Conservation (phyloP, 2,329 filamentous ascomycete genomes). For the Talaromyces sp. region DNA sequence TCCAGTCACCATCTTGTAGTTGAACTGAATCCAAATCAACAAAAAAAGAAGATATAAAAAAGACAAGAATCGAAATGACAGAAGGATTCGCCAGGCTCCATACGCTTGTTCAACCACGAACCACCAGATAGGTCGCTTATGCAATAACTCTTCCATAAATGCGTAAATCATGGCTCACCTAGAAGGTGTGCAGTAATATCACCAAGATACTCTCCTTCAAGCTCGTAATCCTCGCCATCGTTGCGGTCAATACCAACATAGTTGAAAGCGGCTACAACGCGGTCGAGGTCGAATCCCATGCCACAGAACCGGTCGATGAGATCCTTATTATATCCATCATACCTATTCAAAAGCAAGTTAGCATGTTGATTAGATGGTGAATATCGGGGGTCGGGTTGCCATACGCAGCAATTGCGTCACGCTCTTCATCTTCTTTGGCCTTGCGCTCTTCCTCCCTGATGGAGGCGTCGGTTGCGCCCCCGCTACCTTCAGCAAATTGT, state of each 20-base stretch:
- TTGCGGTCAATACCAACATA: slow-evolving; percentile 76
- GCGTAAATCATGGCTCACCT: slow-evolving; percentile 58
- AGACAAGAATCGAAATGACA: slow-evolving; percentile 4
- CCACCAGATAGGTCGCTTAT: slow-evolving; percentile 9
- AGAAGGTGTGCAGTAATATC: slow-evolving; percentile 83
- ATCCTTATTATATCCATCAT: slow-evolving; percentile 79
- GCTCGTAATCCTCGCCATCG: slow-evolving; percentile 70
- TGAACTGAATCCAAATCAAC: background rate
- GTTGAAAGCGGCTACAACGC: slow-evolving; percentile 79
- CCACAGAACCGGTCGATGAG: slow-evolving; percentile 76
- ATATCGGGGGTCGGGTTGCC: slow-evolving; percentile 12
- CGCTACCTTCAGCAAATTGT: slow-evolving; percentile 49
- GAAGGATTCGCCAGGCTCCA: slow-evolving; percentile 27
- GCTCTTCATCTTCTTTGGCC: slow-evolving; percentile 52
- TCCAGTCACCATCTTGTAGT: background rate
- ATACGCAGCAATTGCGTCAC: slow-evolving; percentile 51
- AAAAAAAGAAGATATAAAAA: background rate
- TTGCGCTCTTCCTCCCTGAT: slow-evolving; percentile 51
- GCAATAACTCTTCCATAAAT: slow-evolving; percentile 9
- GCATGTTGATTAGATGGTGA: slow-evolving; percentile 8
- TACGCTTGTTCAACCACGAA: slow-evolving; percentile 6
- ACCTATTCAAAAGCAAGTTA: slow-evolving; percentile 49
- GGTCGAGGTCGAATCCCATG: slow-evolving; percentile 87
- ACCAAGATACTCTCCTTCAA: slow-evolving; percentile 87
- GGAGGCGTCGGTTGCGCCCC: slow-evolving; percentile 48